A percentile compares a stretch with the other conserved stretches of the same genome.
These are phyloP conservation scores for Alternaria sp. DNA, from an alignment of 2,329 filamentous ascomycete genomes.

Conservation along the genomic window DNA sequence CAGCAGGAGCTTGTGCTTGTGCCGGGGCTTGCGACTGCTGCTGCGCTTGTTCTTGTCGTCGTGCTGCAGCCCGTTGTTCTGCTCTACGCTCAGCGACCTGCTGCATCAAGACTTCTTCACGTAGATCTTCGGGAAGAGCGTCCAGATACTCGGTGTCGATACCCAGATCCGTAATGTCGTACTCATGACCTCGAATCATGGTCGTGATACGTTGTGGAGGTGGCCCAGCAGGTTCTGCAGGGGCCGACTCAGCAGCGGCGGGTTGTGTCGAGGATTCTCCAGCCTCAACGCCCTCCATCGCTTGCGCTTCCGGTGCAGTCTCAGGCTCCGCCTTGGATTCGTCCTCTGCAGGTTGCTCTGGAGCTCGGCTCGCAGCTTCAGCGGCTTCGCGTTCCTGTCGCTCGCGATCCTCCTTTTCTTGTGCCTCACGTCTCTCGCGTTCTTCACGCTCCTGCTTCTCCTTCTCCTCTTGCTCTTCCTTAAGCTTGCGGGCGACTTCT, in stretches of 20 bases:
- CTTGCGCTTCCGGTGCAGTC: slow-evolving; percentile 54
- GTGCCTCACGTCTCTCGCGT: slow-evolving; percentile 64
- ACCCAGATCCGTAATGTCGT: slow-evolving; percentile 92
- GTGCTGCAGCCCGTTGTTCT: slow-evolving; percentile 34
- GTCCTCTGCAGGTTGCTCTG: slow-evolving; percentile 30
- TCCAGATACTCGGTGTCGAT: slow-evolving; percentile 96
- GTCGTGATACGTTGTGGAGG: slow-evolving; percentile 74
- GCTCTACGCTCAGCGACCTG: slow-evolving; percentile 81
- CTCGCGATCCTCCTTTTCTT: slow-evolving; percentile 57
- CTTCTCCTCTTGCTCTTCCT: slow-evolving; percentile 70
- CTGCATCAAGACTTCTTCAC: slow-evolving; percentile 94
- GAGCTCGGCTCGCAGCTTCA: slow-evolving; percentile 52
- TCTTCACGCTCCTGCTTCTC: slow-evolving; percentile 69
- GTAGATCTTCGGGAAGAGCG: slow-evolving; percentile 95
- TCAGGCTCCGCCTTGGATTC: slow-evolving; percentile 50
- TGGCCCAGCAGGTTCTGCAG: slow-evolving; percentile 25
- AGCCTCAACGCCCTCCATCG: slow-evolving; percentile 81
- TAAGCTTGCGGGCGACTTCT: slow-evolving; percentile 70
- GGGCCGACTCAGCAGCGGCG: slow-evolving; percentile 32
- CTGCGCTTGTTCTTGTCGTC: slow-evolving; percentile 18
- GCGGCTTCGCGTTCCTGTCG: slow-evolving; percentile 52
- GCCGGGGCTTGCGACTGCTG: slow-evolving; percentile 62
- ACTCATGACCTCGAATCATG: slow-evolving; percentile 83
- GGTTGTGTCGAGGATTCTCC: slow-evolving; percentile 41
- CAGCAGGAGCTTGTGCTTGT: slow-evolving; percentile 22